These are phyloP conservation scores for Peronosclerospora sorghi DNA, from an alignment of 352 stramenopile species.

Conservation along the genomic window DNA sequence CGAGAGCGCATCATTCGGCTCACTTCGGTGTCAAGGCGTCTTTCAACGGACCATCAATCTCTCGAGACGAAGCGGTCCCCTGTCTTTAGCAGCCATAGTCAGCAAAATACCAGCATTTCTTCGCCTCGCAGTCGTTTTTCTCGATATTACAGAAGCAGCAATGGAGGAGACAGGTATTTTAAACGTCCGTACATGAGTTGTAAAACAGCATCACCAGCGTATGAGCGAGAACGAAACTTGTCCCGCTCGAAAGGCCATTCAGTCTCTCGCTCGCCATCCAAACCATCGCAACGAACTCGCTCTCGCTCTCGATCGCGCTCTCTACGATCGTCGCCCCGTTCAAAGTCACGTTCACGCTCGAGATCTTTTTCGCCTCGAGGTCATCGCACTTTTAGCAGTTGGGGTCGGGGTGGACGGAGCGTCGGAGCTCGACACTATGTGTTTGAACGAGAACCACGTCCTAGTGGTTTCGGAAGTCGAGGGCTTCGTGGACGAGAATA, in stretches of 20 bases:
- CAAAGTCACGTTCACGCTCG: conserved; percentile 38
- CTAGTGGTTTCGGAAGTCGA: conserved; percentile 21
- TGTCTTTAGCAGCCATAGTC: conserved; percentile 6
- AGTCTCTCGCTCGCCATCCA: conserved; percentile 43
- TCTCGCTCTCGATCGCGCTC: conserved; percentile 17
- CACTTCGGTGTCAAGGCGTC: conserved; percentile 14
- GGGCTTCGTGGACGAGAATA: conserved; percentile 21
- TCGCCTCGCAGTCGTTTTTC: conserved; percentile 15
- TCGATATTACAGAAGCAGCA: conserved; percentile 6
- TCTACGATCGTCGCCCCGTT: conserved; percentile 22
- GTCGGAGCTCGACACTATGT: conserved; percentile 16
- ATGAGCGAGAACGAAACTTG: conserved; percentile 28
- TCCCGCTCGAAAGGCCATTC: conserved; percentile 31
- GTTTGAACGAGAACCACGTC: conserved; percentile 11
- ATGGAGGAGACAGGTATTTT: conserved; percentile 15
- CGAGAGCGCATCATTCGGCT: conserved; percentile 14
- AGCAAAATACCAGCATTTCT: conserved; percentile 11
- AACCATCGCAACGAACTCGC: conserved; percentile 16
- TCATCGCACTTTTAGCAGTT: conserved; percentile 35
- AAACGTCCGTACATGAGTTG: conserved; percentile 19
- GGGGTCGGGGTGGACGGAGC: conserved; percentile 20
- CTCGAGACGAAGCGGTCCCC: conserved; percentile 10
- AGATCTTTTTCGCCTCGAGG: conserved; percentile 50
- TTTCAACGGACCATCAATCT: conserved; percentile 10
- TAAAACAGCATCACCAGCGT: conserved; percentile 4